Evolutionary conservation across 2,329 filamentous ascomycete genomes (phyloP), one percentile per base, ranked within the genome.

Genomic region (Rutstroemia sp.): DNA sequence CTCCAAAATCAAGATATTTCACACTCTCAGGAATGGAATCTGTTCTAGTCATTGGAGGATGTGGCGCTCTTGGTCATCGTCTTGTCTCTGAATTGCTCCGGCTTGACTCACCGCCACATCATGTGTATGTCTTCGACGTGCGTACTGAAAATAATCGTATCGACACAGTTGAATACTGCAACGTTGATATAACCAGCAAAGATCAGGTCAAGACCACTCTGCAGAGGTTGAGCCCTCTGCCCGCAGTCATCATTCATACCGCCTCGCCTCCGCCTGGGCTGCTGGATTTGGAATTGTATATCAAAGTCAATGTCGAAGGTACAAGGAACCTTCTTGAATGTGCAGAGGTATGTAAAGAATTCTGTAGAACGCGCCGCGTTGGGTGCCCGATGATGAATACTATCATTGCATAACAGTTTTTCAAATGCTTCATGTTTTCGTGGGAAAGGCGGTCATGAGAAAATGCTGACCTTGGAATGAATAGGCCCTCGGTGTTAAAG

Each of bases 11-110:
- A 34, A 34, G 30, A 34, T 4, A 34, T 34, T 12, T 9, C 9
- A 34, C 1, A 34, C 30, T 34, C 30, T 34, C 25, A 34, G 4
- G 4, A 42, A 37, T 49, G 18, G 27, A 49, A 10, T 53, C 57
- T 62, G 86, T 90, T 66, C 78, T 91, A 64, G 84, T 92, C 63
- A 82, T 91, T 63, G 88, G 88, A 66, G 88, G 88, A 69, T 91
- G 88, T 70, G 88, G 88, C 63, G 90, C 91, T 72, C 79, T 92
- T n/a, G 88, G 88, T 70, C 85, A 88, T 73, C 87, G 90, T 73
- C 84, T 92, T 63, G 85, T 92, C 69, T 80, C 84, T 72, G 78
- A 88, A 66, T 78, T 90, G 54, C 75, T 89, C 65, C 73, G 78
- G 61, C 18, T 55, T 6, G 12, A 72, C 50, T 74, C 74, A 14